A percentile compares a stretch with the other conserved stretches of the same genome.
Conservation (phyloP, 495 filamentous ascomycete species). For the Hypoxylon rickii region DNA sequence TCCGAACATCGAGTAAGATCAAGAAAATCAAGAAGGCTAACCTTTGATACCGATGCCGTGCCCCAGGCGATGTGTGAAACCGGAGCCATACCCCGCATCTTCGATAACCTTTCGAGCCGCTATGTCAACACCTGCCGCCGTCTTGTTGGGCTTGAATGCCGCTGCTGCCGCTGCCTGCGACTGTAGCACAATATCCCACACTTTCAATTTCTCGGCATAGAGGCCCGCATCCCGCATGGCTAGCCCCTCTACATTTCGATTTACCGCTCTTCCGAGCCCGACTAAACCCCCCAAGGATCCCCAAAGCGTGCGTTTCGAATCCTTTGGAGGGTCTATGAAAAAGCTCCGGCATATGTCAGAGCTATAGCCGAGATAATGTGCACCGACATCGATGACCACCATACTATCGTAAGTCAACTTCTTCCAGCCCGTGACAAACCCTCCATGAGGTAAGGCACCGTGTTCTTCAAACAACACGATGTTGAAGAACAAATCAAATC, state of each 20-base stretch:
- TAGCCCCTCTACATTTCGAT: neutral
- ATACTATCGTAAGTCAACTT: slow-evolving; percentile 54
- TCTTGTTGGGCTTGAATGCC: slow-evolving; percentile 48
- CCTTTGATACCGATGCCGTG: slow-evolving; percentile 63
- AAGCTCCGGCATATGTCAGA: slow-evolving; percentile 64
- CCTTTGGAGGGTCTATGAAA: slow-evolving; percentile 40
- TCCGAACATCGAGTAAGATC: neutral
- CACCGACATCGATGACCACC: slow-evolving; percentile 61
- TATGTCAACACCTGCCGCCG: slow-evolving; percentile 57
- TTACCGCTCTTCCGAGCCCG: neutral
- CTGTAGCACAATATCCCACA: slow-evolving; percentile 57
- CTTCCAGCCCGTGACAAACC: slow-evolving; percentile 53
- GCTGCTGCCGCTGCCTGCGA: slow-evolving; percentile 54
- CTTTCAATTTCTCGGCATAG: slow-evolving; percentile 51
- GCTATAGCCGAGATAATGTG: slow-evolving; percentile 60
- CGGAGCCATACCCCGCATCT: slow-evolving; percentile 53
- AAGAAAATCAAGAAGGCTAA: slow-evolving; percentile 11
- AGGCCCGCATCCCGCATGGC: slow-evolving; percentile 7
- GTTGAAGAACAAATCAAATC: slow-evolving; percentile 59
- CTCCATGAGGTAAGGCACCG: slow-evolving; percentile 59
- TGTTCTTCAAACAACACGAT: slow-evolving; percentile 63
- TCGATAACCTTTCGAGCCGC: slow-evolving; percentile 57
- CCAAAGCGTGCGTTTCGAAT: neutral
- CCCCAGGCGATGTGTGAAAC: slow-evolving; percentile 61
- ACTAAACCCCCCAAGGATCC: neutral